Base-by-base conservation (phyloP, 2,329 filamentous ascomycete species). In the Shiraia bambusicola region DNA sequence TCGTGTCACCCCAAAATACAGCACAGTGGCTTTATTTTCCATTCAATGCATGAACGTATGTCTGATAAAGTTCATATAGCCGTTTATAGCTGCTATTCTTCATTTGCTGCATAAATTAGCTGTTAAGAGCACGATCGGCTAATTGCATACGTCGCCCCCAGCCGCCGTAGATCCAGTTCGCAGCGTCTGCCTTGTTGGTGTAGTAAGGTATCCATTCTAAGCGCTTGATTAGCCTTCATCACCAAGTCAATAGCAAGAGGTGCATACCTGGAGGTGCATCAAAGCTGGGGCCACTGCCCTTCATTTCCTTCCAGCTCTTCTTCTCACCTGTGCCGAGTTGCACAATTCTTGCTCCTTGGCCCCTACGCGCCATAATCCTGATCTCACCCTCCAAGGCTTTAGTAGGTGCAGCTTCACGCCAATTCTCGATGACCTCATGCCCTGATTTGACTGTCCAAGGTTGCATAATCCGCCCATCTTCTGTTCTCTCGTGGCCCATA, bases 101-200 rank as follows among this genome's bases (percentile, higher is more conserved):
- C 34, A 42, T n/a, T 37, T 28, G 44, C 11, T 8, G 31, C 15
- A 17, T 17, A 26, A 15, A 44, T 54, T 47, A 52, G 32, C 49
- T 45, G 28, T 39, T 33, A 26, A 63, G 48, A 7, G 63, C 64
- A 9, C 51, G 40, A 22, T 59, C 53, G 11, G 65, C 63, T 14
- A 66, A 45, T 29, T 64, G 56, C 52, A 61, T 60, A 16, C 65
- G 49, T 33, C 60, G 47, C 3, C 59, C 56, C 50, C 56, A 63
- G 7, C 63, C 65, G 5, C 63, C 63, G 37, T 67, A 67, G 10
- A 67, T 50, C 65, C 65, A 67, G 2, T 59, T 60, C 17, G 63
- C 54, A 10, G 63, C 63, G 41, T 67, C 65, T 4, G 63, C 60
- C 60, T 63, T 65, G 36, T 67, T 60, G 35, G 66, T 55, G 37